These are phyloP conservation scores for Cynara cardunculus DNA, from an alignment of 129 eudicot species.

Conservation along the genomic window DNA sequence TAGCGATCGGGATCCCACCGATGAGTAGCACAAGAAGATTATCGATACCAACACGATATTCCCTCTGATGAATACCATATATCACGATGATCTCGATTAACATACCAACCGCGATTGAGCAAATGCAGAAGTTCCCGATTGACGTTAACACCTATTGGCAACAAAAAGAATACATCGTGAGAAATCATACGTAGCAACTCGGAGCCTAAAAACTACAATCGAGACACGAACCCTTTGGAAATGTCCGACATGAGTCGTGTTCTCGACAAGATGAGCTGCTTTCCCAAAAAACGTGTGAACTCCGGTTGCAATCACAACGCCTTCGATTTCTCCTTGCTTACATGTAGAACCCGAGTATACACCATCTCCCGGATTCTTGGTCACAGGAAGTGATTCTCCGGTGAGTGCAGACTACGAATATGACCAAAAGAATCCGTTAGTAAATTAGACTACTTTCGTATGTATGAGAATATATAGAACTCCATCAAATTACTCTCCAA, in stretches of 20 bases:
- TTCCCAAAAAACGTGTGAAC: conserved; percentile 87
- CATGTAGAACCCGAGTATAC: conserved; percentile 92
- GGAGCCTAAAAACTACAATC: not conserved
- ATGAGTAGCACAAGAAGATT: conserved; percentile 82
- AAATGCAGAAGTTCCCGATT: conserved; percentile 85
- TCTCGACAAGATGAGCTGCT: conserved; percentile 94
- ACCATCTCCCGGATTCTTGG: conserved; percentile 74
- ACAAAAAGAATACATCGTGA: not conserved
- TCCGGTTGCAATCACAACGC: conserved; percentile 79
- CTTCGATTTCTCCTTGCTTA: conserved; percentile 93
- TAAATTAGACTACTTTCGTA: not conserved
- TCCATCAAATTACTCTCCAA: not conserved
- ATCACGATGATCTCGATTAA: conserved; percentile 64
- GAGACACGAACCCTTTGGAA: conserved; percentile 55
- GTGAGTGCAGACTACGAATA: conserved; percentile 76
- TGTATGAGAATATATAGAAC: not conserved
- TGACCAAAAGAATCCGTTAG: not conserved
- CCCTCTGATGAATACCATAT: conserved; percentile 53
- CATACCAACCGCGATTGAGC: conserved; percentile 84
- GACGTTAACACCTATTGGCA: conserved; percentile 59
- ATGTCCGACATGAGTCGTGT: conserved; percentile 85
- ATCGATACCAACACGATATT: conserved; percentile 73
- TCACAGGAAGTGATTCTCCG: conserved; percentile 88
- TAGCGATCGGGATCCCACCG: conserved; percentile 88
- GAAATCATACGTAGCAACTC: not conserved